These are phyloP conservation scores for Giardia duodenalis DNA, from an alignment of 208 protist species.

Conservation along the genomic window DNA sequence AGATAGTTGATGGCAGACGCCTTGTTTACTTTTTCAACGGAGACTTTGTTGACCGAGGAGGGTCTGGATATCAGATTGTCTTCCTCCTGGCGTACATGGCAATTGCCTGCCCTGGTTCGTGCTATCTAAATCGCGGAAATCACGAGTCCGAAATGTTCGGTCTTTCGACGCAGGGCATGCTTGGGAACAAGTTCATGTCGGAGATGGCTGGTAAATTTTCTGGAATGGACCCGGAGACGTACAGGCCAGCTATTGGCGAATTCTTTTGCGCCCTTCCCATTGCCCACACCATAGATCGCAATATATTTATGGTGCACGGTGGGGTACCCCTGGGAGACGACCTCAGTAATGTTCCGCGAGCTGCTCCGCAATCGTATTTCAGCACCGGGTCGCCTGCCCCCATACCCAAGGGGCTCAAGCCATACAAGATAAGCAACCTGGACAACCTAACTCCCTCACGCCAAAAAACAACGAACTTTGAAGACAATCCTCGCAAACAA, in stretches of 20 bases:
- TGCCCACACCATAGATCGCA: conserved; percentile 8
- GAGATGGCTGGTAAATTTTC: conserved; percentile 23
- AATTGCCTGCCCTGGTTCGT: neutral
- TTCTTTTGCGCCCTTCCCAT: conserved; percentile 21
- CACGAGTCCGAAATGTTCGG: conserved; percentile 33
- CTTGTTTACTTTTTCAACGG: conserved; percentile 31
- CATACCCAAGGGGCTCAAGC: neutral
- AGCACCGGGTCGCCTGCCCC: neutral
- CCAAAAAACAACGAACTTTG: neutral
- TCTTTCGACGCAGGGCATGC: neutral
- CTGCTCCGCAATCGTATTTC: neutral
- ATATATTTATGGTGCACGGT: conserved; percentile 26
- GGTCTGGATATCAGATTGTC: conserved; percentile 26
- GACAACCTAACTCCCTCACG: neutral
- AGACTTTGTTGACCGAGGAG: conserved; percentile 29
- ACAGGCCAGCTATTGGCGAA: neutral
- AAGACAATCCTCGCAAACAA: conserved; percentile 4
- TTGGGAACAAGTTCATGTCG: conserved; percentile 22
- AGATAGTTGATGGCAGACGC: neutral
- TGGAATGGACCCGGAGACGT: neutral
- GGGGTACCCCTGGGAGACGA: conserved; percentile 11
- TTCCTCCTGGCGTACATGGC: neutral
- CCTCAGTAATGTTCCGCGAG: neutral
- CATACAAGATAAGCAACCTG: neutral
- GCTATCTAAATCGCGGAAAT: conserved; percentile 28